phyloP scores from a whole-genome alignment of 805 yeast species.

The Kuraishia capsulata region DNA sequence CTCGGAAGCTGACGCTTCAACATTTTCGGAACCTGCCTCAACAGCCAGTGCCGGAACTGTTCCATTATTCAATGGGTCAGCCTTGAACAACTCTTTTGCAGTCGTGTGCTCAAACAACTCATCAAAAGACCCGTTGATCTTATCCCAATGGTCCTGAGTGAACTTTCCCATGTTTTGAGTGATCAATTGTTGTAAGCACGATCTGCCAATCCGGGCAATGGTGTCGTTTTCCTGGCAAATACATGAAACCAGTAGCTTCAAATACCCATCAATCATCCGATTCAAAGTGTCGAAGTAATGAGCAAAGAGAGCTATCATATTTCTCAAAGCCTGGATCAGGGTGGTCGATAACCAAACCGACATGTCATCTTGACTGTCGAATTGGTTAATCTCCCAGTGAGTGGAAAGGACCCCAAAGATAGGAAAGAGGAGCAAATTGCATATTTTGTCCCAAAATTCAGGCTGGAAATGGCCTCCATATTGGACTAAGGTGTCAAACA shows the following conservation, averaged over 20 bases:
- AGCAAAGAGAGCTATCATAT: conserved; percentile 74
- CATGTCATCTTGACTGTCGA: conserved; percentile 68
- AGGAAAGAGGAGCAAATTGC: conserved; percentile 77
- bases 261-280: conserved; percentile 66
- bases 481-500: conserved; percentile 74
- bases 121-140: conserved; percentile 55
- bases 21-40: conserved; percentile 17
- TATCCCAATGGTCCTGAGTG: conserved; percentile 61
- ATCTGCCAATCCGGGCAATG: conserved; percentile 87
- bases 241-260: conserved; percentile 73
- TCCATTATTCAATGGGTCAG: conserved; percentile 34
- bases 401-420: conserved; percentile 73
- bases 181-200: conserved; percentile 75
- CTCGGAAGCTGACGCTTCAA: conserved; percentile 22
- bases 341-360: conserved; percentile 97
- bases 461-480: conserved; percentile 71
- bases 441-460: conserved; percentile 76
- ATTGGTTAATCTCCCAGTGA: conserved; percentile 64
- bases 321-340: conserved; percentile 87
- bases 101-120: conserved; percentile 74
- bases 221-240: conserved; percentile 97
- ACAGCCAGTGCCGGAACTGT: conserved; percentile 5
- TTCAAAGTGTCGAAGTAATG: conserved; percentile 74
- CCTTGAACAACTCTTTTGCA: conserved; percentile 72
- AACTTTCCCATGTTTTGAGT: conserved; percentile 67